Evolutionary conservation across 495 filamentous ascomycete genomes (phyloP), one percentile per base, ranked within the genome.

Genomic region (Annulohypoxylon moriforme): DNA sequence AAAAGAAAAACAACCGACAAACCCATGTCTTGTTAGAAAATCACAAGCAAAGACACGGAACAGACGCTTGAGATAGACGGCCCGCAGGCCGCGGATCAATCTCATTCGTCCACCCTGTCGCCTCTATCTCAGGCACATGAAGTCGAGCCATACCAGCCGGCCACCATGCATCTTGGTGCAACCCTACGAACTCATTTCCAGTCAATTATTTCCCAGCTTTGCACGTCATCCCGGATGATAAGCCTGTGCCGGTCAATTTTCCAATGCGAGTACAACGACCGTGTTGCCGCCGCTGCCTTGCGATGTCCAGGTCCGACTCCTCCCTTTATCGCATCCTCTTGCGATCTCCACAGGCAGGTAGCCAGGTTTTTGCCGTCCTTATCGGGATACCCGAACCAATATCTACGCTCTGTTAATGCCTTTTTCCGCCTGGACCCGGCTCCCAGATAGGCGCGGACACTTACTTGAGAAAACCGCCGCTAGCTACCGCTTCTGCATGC

Each of bases 391-490:
- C 91, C 91, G 76, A 92, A 94, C 92, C 93, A 96, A 81, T 94
- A 94, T 68, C 86, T 88, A 73, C n/a, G 27, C 2, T 36, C 20
- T 68, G 72, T 81, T 61, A 79, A 73, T 73, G 31, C 58, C 53
- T 64, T 63, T 33, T 59, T 60, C 29, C 62, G 24, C 31, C 18
- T 22, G n/a, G 49, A 24, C 38, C 34, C 38, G 71, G 73, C 74
- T 8, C 40, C 31, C 1, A 13, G 14, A 25, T 5, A 29, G 5
- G 13, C 14, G 1, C 13, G 73, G 64, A 46, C n/a, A 72, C 84
- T 36, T 78, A 88, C 87, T 96, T 96, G 73, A 97, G 81, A 75
- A 97, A 84, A n/a, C 94, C 94, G 1, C 93, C 93, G 69, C 89
- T 91, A 34, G 83, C 83, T 4, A 86, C 89, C 10, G 94, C 94